A percentile compares a stretch with the other conserved stretches of the same genome.
Evolutionary conservation across 1,284 basidiomycete species (phyloP).

Genomic region (Apiotrichum gracile): DNA sequence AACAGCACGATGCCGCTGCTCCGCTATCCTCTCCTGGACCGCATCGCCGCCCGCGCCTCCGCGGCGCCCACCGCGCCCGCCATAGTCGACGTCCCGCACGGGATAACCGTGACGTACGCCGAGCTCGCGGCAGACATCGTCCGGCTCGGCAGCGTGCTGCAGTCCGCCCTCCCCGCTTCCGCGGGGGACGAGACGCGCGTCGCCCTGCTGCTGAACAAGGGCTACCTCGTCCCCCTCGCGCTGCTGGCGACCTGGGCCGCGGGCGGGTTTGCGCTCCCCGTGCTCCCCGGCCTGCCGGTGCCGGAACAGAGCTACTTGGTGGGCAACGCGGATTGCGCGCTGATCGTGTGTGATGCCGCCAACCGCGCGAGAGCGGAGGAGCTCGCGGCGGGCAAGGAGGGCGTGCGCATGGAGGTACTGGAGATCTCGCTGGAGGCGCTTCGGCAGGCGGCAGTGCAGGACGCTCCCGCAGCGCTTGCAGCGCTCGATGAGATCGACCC

Average conservation of each 20-base stretch:
- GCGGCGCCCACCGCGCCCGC: slow-evolving; percentile 16
- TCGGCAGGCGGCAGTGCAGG: not conserved
- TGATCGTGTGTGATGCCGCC: slow-evolving; percentile 29
- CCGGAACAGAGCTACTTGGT: slow-evolving; percentile 39
- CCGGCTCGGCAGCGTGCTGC: slow-evolving; percentile 5
- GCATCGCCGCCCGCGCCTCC: slow-evolving; percentile 13
- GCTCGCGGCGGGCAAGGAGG: slow-evolving; percentile 18
- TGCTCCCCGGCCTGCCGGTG: slow-evolving; percentile 34
- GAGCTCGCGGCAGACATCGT: slow-evolving; percentile 20
- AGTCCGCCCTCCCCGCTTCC: not conserved
- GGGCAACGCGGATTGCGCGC: slow-evolving; percentile 23
- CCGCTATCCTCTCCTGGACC: slow-evolving; percentile 20
- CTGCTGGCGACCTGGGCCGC: slow-evolving; percentile 28
- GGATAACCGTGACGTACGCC: slow-evolving; percentile 12
- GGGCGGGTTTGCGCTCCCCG: slow-evolving; percentile 34
- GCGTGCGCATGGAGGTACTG: slow-evolving; percentile 5
- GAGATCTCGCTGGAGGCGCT: slow-evolving; percentile 9
- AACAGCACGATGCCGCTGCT: not conserved
- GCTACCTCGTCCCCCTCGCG: slow-evolving; percentile 25
- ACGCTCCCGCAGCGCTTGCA: not conserved
- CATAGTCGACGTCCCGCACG: slow-evolving; percentile 18
- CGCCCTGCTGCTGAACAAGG: slow-evolving; percentile 25
- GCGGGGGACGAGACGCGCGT: slow-evolving; percentile 20
- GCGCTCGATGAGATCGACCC: slow-evolving; percentile 16
- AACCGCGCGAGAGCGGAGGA: slow-evolving; percentile 26